A percentile compares a stretch with the other conserved stretches of the same genome.
Conservation (phyloP, 1,284 basidiomycete genomes). For the Apiotrichum akiyoshidainum region DNA sequence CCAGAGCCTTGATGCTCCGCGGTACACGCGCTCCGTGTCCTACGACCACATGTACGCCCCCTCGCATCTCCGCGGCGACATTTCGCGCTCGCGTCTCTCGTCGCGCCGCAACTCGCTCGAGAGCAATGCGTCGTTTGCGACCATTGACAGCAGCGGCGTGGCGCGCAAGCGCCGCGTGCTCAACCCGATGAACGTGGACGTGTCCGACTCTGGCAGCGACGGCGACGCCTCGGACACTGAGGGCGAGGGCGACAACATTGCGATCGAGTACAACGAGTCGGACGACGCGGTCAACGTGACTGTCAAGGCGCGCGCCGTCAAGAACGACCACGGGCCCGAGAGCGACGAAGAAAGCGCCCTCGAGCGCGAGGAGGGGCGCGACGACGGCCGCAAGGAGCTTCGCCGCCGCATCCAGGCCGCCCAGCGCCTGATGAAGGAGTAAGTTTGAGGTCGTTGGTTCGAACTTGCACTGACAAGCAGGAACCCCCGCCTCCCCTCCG, state of each 20-base stretch:
- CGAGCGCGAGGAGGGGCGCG: neutral
- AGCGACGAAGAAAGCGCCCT: neutral
- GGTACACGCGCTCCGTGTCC: neutral
- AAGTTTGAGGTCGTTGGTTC: neutral
- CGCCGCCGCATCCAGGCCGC: neutral
- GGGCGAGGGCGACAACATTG: neutral
- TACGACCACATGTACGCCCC: neutral
- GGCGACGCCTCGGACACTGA: neutral
- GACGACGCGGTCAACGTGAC: neutral
- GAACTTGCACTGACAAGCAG: neutral
- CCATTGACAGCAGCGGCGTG: neutral
- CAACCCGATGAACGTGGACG: neutral
- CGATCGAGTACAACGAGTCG: neutral
- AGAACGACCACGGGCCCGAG: neutral
- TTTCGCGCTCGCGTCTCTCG: neutral
- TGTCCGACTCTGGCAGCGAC: neutral
- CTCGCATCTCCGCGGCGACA: neutral
- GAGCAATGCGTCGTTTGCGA: neutral
- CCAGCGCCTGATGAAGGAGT: neutral
- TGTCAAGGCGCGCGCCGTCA: neutral
- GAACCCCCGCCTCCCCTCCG: slow-evolving; percentile 5
- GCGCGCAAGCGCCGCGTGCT: slow-evolving; percentile 1
- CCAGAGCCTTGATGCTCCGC: neutral
- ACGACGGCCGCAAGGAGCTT: neutral
- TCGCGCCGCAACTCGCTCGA: neutral